These are phyloP conservation scores for Yamadazyma sp. DNA, from an alignment of 805 yeast species.

Conservation along the genomic window DNA sequence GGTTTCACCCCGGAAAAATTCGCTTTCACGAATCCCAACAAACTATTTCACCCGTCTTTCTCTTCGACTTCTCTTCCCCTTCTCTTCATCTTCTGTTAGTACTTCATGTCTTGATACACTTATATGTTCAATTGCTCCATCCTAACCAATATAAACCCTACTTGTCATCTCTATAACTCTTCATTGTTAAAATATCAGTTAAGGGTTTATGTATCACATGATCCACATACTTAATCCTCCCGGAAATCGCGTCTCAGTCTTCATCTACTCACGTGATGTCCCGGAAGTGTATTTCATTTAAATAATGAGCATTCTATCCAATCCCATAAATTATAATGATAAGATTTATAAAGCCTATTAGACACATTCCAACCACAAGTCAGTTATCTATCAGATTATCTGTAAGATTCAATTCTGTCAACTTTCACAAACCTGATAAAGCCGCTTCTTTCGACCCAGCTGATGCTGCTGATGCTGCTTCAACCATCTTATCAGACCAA, in stretches of 20 bases:
- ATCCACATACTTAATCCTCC: not conserved
- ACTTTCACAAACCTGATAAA: conserved; percentile 29
- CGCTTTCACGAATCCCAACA: too few relatives aligned
- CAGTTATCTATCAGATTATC: not conserved
- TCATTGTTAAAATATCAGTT: too few relatives aligned
- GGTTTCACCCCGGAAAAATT: too few relatives aligned
- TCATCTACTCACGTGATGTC: not conserved
- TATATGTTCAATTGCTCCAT: too few relatives aligned
- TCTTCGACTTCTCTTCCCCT: too few relatives aligned
- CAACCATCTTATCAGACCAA: conserved; percentile 64
- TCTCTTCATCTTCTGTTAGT: too few relatives aligned
- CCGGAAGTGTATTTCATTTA: not conserved
- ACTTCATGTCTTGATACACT: too few relatives aligned
- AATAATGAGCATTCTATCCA: not conserved
- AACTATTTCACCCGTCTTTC: too few relatives aligned
- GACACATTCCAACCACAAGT: too few relatives aligned
- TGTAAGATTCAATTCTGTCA: conserved; percentile 10
- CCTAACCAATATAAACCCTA: too few relatives aligned
- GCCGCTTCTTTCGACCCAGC: conserved; percentile 49
- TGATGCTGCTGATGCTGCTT: conserved; percentile 70
- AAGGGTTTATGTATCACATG: conserved; percentile 1
- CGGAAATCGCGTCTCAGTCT: conserved; percentile 6
- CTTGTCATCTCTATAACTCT: too few relatives aligned
- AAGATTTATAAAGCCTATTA: not conserved
- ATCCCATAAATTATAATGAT: conserved; percentile 1